A percentile compares a stretch with the other conserved stretches of the same genome.
Evolutionary conservation across 1,284 basidiomycete species (phyloP).

Genomic region (Cutaneotrichosporon sp.): DNA sequence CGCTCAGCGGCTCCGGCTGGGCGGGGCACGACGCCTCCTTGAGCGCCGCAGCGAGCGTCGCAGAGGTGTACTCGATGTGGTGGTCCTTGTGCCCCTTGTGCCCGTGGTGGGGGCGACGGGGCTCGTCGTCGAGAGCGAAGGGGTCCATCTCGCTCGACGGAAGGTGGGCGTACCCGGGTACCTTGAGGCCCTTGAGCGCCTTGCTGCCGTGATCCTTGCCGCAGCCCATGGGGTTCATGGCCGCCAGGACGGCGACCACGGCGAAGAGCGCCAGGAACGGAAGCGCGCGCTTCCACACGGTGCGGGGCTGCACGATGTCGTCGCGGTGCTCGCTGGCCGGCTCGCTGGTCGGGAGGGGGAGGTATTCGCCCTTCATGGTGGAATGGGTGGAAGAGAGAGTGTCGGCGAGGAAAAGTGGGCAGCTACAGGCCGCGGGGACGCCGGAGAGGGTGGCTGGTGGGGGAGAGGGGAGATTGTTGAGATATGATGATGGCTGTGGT

Average conservation of each 20-base stretch:
- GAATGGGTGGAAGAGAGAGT: background rate
- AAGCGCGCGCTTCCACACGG: slow-evolving; percentile 1
- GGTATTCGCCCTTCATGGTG: slow-evolving; percentile 8
- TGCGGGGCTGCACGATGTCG: background rate
- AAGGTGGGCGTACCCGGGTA: slow-evolving; percentile 4
- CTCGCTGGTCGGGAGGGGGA: slow-evolving; percentile 1
- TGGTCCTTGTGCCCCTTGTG: background rate
- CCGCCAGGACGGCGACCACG: background rate
- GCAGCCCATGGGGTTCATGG: slow-evolving; percentile 5
- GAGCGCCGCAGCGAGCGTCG: slow-evolving; percentile 5
- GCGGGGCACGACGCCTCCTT: slow-evolving; percentile 32
- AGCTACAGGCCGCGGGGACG: too few species aligned
- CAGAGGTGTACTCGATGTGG: background rate
- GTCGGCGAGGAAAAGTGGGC: slow-evolving; percentile 6
- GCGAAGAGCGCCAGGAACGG: slow-evolving; percentile 4
- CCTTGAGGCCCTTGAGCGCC: slow-evolving; percentile 3
- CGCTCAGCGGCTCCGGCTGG: slow-evolving; percentile 38
- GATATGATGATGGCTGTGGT: background rate
- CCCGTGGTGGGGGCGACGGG: background rate
- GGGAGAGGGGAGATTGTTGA: too few species aligned
- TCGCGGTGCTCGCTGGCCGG: background rate
- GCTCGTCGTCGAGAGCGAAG: background rate
- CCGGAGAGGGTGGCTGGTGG: background rate
- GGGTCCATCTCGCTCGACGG: background rate
- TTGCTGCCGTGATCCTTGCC: background rate